A percentile compares a stretch with the other conserved stretches of the same genome.
These are phyloP conservation scores for Chalciporus sphaerocephalus DNA, from an alignment of 768 basidiomycete species.

Conservation along the genomic window DNA sequence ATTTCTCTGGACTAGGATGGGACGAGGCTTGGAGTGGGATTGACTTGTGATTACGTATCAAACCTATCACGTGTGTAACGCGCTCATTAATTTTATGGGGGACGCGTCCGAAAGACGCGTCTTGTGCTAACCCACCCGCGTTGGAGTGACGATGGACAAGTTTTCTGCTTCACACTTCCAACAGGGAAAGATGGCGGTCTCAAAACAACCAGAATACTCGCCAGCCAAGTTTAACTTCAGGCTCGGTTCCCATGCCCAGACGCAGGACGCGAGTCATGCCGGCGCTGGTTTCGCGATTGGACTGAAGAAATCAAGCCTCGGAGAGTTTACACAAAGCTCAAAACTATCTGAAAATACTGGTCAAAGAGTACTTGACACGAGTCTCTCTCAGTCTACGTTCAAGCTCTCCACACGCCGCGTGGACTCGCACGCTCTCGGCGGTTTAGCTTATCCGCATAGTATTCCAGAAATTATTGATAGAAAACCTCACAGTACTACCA, in stretches of 20 bases:
- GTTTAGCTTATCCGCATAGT: conserved; percentile 4
- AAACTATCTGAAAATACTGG: conserved; percentile 5
- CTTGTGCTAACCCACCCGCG: background rate
- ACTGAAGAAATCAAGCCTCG: conserved; percentile 10
- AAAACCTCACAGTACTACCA: background rate
- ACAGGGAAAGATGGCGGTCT: background rate
- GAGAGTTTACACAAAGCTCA: conserved; percentile 3
- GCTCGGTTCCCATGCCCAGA: conserved; percentile 13
- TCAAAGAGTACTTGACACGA: conserved; percentile 6
- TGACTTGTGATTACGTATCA: conserved; percentile 2
- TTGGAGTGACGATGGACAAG: background rate
- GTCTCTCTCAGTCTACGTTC: conserved; percentile 6
- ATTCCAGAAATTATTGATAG: conserved; percentile 3
- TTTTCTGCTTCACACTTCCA: background rate
- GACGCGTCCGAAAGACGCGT: background rate
- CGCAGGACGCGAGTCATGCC: conserved; percentile 3
- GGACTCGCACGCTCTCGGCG: conserved; percentile 11
- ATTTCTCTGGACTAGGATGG: conserved; percentile 55
- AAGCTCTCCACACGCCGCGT: conserved; percentile 8
- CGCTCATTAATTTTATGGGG: background rate
- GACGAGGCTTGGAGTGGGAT: conserved; percentile 52
- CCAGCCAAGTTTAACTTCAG: conserved; percentile 18
- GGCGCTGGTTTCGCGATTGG: conserved; percentile 3
- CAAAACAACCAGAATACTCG: background rate
- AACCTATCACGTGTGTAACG: background rate